Percentiles rank a stretch among this genome's conserved stretches.
Conservation (phyloP, 768 basidiomycete genomes). For the Fistulinella prunicolor region DNA sequence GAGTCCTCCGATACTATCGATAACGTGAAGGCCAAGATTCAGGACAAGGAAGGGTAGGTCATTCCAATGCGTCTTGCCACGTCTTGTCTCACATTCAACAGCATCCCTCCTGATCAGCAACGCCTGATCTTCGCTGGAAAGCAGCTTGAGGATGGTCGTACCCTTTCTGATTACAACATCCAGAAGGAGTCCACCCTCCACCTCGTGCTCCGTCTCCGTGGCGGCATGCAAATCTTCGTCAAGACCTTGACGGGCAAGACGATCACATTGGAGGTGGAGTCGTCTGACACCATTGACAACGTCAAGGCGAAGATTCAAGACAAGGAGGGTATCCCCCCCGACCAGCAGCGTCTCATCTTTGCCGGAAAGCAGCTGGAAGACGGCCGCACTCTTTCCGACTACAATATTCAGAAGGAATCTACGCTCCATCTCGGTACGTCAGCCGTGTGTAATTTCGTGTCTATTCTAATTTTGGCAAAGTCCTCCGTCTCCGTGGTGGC, state of each 20-base stretch:
- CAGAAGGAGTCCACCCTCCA: conserved; percentile 96
- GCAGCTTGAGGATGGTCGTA: conserved; percentile 93
- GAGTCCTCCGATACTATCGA: conserved; percentile 29
- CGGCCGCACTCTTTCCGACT: conserved; percentile 86
- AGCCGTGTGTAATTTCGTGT: rapidly evolving
- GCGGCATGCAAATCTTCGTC: conserved; percentile 85
- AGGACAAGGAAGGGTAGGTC: conserved; percentile 64
- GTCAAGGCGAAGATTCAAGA: conserved; percentile 93
- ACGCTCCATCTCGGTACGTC: conserved; percentile 50
- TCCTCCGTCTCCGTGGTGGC: conserved; percentile 83
- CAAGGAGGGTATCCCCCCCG: conserved; percentile 86
- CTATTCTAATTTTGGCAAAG: conserved; percentile 21
- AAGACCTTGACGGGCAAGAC: conserved; percentile 88
- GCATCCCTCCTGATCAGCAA: conserved; percentile 87
- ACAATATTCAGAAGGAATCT: conserved; percentile 89
- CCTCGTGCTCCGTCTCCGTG: conserved; percentile 83
- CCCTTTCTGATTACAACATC: conserved; percentile 86
- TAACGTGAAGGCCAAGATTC: conserved; percentile 43
- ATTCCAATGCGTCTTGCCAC: rapidly evolving
- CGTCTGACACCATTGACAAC: conserved; percentile 83
- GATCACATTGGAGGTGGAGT: conserved; percentile 87
- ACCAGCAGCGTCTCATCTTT: conserved; percentile 89
- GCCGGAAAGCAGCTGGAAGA: conserved; percentile 93
- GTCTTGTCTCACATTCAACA: conserved; percentile 3
- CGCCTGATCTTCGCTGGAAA: conserved; percentile 97